Evolutionary conservation across 1,139 yeast genomes (phyloP), one percentile per base, ranked within the genome.

Genomic region (Arxiozyma bovina): DNA sequence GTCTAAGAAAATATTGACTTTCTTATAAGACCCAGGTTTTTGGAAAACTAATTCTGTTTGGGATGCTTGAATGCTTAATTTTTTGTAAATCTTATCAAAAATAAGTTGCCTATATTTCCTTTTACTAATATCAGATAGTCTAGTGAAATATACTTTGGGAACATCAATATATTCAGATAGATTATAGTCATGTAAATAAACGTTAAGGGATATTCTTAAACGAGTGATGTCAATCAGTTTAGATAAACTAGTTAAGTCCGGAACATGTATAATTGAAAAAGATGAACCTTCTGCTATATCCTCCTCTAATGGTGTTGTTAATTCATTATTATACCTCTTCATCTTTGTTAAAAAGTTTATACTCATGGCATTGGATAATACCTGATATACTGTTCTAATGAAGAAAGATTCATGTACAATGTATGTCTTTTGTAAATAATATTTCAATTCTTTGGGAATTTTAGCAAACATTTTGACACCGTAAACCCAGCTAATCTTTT

Each of bases 351-450:
- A 61, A 60, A 76, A 73, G 59, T 79, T 74, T 55, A 78, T 70
- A 51, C 77, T 76, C 62, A 82, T 74, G 1, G 83, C 77, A 62
- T 85, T 87, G 56, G 83, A 76, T 57, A 88, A 73, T 53, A 89
- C 79, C 56, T 88, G 93, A 22, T 88, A 79, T 42, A 90, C 78
- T 0, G 96, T 85, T 62, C 90, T 81, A 20, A 89, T 80, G 73
- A 93, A 81, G 93, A 96, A 90, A 53, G 88, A 85, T 63, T 91
- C 97, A 69, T 93, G 98, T 4, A 93, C 96, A 45, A 91, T 79
- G 60, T 85, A 86, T 3, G 89, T 75, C 62, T 82, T 84, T 53
- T 74, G 74, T 53, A 90, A 71, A 54, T 79, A 75, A 56, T 79
- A 79, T 56, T 79, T 78, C 53, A 78, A 74, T 17, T 77, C 77